phyloP scores from a whole-genome alignment of 371 early-diverging fungal species.

The Mucor mucedo region DNA sequence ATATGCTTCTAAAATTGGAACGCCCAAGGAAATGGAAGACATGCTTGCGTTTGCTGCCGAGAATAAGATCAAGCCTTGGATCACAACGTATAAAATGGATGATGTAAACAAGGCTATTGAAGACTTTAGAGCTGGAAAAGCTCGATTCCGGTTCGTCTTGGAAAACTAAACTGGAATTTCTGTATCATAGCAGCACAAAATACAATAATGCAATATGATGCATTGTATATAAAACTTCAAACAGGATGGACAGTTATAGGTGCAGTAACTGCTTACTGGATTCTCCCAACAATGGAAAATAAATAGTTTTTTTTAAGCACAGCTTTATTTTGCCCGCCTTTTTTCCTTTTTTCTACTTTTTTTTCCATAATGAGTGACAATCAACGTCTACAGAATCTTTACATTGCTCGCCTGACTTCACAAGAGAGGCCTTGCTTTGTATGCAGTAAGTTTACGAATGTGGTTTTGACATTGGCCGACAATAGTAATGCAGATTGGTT shows the following conservation, averaged over 20 bases:
- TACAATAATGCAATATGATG: no score
- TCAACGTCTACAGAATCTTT: slow-evolving; percentile 52
- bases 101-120: slow-evolving; percentile 64
- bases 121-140: slow-evolving; percentile 59
- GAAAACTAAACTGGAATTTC: slow-evolving; percentile 26
- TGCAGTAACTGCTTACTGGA: no score
- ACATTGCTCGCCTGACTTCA: slow-evolving; percentile 56
- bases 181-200: no score
- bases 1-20: slow-evolving; percentile 68
- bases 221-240: no score
- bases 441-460: slow-evolving; percentile 60
- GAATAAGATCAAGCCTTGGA: slow-evolving; percentile 63
- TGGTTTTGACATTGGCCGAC: slow-evolving; percentile 60
- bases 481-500: slow-evolving; percentile 64
- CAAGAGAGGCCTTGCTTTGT: slow-evolving; percentile 65
- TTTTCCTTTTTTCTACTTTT: slow-evolving; percentile 62
- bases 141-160: slow-evolving; percentile 67
- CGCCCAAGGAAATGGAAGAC: slow-evolving; percentile 45
- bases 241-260: no score
- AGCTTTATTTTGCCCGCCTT: slow-evolving; percentile 63
- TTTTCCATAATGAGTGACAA: slow-evolving; percentile 46
- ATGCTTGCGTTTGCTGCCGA: slow-evolving; percentile 73
- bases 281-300: no score
- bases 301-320: slow-evolving; percentile 21
- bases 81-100: slow-evolving; percentile 60